Conservation (phyloP, 1,139 yeast genomes). For the Chernovozyma sophiae-reginae region DNA sequence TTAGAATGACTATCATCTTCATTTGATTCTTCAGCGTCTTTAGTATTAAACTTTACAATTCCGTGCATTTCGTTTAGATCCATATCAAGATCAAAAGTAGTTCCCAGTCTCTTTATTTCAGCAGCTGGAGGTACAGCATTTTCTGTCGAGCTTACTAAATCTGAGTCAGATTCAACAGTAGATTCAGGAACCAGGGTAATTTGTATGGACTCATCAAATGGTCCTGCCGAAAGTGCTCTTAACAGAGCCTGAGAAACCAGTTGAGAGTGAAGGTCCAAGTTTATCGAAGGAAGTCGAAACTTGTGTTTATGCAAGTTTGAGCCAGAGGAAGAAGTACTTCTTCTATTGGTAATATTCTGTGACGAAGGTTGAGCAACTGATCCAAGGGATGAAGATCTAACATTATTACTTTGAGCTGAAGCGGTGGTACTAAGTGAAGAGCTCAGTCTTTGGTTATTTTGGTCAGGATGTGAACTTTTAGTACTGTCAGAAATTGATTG, state of each 20-base stretch:
- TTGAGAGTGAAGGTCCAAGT: constrained; percentile 12
- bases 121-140: neutral
- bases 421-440: neutral
- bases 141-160: neutral
- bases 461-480: neutral
- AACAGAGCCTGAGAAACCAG: neutral
- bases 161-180: constrained; percentile 1
- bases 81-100: constrained; percentile 40
- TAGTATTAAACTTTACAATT: constrained; percentile 35
- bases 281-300: constrained; percentile 35
- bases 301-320: constrained; percentile 21
- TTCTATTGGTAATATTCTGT: neutral
- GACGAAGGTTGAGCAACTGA: neutral
- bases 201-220: neutral
- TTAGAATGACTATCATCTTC: neutral
- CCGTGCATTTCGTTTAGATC: constrained; percentile 51
- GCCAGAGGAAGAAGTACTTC: constrained; percentile 1
- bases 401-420: neutral
- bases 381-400: neutral
- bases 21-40: constrained; percentile 6
- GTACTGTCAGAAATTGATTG: neutral
- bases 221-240: neutral
- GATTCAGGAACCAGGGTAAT: neutral
- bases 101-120: constrained; percentile 1
- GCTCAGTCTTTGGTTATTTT: neutral